Percentiles rank a stretch among this genome's conserved stretches.
These are phyloP conservation scores for Wallacemonas sp. DNA, from an alignment of 208 protist genomes.

Conservation along the genomic window DNA sequence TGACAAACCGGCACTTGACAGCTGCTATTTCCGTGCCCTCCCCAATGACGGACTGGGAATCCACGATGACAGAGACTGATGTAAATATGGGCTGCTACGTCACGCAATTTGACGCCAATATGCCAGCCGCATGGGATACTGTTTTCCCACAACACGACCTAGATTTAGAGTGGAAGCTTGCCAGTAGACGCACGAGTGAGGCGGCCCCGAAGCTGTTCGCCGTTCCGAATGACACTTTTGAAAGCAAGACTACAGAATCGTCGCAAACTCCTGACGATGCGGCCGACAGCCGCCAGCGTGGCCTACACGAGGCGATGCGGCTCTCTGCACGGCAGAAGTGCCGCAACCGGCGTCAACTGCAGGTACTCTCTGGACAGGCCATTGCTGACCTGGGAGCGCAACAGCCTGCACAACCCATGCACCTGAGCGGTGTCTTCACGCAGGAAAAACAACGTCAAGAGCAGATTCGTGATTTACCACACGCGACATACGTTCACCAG, in stretches of 20 bases:
- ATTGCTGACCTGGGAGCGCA: neutral
- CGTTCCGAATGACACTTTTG: too few species aligned
- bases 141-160: neutral
- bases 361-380: slow-evolving; percentile 25
- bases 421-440: neutral
- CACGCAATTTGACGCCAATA: neutral
- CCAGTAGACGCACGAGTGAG: too few species aligned
- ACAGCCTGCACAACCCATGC: neutral
- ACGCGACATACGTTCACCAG: slow-evolving; percentile 20
- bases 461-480: slow-evolving; percentile 22
- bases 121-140: neutral
- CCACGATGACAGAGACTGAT: too few species aligned
- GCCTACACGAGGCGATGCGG: slow-evolving; percentile 24
- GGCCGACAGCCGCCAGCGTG: slow-evolving; percentile 14
- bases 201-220: too few species aligned
- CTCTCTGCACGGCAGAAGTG: slow-evolving; percentile 5
- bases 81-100: too few species aligned
- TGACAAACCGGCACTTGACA: too few species aligned
- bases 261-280: neutral
- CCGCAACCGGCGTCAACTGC: slow-evolving; percentile 15
- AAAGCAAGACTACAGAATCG: neutral
- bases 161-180: too few species aligned
- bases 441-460: slow-evolving; percentile 18
- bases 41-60: too few species aligned
- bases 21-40: too few species aligned